Conservation (phyloP, 345 rosid genomes). For the Dimocarpus longan region DNA sequence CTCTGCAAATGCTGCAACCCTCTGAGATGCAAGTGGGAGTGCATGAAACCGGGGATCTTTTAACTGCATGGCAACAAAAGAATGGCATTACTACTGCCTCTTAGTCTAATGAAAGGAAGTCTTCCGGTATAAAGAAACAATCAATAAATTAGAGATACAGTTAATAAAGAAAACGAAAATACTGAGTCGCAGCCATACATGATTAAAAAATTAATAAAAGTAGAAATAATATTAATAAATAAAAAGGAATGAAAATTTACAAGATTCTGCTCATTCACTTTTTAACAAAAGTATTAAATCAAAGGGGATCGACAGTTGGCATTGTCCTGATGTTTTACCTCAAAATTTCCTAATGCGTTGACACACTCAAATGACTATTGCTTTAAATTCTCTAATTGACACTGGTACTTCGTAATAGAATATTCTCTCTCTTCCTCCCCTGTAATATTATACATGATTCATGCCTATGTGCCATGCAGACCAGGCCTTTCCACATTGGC, state of each 20-base stretch:
- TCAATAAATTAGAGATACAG: not conserved
- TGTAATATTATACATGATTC: not conserved
- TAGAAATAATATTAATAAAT: not conserved
- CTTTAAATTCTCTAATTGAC: not conserved
- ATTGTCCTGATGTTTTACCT: too few species aligned
- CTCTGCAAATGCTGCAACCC: constrained; percentile 83
- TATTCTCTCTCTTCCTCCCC: not conserved
- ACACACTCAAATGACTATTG: not conserved
- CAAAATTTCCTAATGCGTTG: not conserved
- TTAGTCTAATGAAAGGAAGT: not conserved
- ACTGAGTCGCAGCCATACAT: not conserved
- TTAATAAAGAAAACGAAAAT: not conserved
- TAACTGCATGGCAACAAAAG: constrained; percentile 54
- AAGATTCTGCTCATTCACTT: too few species aligned
- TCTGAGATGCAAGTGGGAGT: constrained; percentile 87
- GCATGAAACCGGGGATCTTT: constrained; percentile 98
- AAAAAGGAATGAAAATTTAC: not conserved
- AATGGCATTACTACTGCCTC: not conserved
- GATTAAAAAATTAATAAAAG: not conserved
- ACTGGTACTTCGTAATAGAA: not conserved
- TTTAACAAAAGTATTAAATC: not conserved
- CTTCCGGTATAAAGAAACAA: not conserved
- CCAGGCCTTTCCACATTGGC: not conserved
- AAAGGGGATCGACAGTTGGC: not conserved
- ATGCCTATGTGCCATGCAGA: not conserved